A percentile compares a stretch with the other conserved stretches of the same genome.
Evolutionary conservation across 2,329 filamentous ascomycete genomes (phyloP).

Genomic region (Orbilia oligospora): DNA sequence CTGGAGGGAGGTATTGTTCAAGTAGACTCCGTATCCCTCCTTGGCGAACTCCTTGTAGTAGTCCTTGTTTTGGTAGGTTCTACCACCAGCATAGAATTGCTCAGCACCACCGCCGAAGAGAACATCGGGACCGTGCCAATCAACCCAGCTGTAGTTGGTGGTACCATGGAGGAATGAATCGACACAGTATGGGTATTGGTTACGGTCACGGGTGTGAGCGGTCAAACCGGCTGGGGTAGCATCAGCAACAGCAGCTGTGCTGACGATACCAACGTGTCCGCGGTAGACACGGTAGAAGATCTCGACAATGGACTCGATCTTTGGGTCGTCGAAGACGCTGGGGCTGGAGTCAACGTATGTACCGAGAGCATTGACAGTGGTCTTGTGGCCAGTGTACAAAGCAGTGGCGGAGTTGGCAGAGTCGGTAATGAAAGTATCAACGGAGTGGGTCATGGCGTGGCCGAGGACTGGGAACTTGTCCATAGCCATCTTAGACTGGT

Average conservation of each 20-base stretch:
- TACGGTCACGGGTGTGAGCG: constrained; percentile 79
- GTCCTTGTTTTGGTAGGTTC: constrained; percentile 78
- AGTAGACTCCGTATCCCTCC: constrained; percentile 78
- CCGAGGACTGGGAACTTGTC: constrained; percentile 88
- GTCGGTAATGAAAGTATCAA: constrained; percentile 57
- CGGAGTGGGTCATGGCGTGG: constrained; percentile 87
- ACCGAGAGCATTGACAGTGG: constrained; percentile 82
- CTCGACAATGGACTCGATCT: constrained; percentile 86
- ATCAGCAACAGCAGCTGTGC: constrained; percentile 85
- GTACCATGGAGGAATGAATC: constrained; percentile 83
- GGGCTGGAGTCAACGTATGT: constrained; percentile 84
- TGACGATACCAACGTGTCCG: constrained; percentile 74
- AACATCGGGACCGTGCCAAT: constrained; percentile 81
- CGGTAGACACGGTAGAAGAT: constrained; percentile 80
- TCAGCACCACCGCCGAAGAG: constrained; percentile 87
- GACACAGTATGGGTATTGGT: constrained; percentile 79
- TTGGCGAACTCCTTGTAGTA: constrained; percentile 80
- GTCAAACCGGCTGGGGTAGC: constrained; percentile 83
- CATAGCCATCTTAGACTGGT: constrained; percentile 80
- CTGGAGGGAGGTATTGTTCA: constrained; percentile 80
- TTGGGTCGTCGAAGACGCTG: constrained; percentile 83
- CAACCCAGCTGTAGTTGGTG: constrained; percentile 85
- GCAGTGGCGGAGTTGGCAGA: constrained; percentile 58
- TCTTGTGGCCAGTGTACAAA: constrained; percentile 56
- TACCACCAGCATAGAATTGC: constrained; percentile 75